Percentiles rank a stretch among this genome's conserved stretches.
These are phyloP conservation scores for Curvularia sp. DNA, from an alignment of 2,329 filamentous ascomycete species.

Conservation along the genomic window DNA sequence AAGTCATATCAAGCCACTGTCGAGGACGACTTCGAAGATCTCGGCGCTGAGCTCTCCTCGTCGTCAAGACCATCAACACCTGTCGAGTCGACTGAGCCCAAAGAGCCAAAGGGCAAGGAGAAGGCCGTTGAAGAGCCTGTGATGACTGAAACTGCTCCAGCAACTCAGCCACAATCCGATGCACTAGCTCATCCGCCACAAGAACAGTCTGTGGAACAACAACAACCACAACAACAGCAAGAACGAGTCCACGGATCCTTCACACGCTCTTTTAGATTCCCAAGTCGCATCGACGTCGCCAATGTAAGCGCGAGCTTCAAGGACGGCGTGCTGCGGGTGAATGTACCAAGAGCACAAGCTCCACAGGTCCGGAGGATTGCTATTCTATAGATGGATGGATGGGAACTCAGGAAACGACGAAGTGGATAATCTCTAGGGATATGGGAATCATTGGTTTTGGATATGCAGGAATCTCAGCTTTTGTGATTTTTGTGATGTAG, in stretches of 20 bases:
- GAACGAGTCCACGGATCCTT: slow-evolving; percentile 74
- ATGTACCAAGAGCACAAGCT: slow-evolving; percentile 67
- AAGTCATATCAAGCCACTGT: slow-evolving; percentile 49
- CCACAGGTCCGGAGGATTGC: slow-evolving; percentile 37
- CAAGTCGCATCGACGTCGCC: slow-evolving; percentile 68
- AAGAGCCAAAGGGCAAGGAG: slow-evolving; percentile 41
- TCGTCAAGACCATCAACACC: slow-evolving; percentile 31
- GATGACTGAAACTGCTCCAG: slow-evolving; percentile 24
- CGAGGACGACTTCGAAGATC: slow-evolving; percentile 49
- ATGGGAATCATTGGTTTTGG: not conserved
- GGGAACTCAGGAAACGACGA: not conserved
- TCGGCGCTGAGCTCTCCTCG: slow-evolving; percentile 41
- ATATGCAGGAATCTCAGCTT: not conserved
- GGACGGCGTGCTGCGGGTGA: slow-evolving; percentile 70
- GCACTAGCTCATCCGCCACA: slow-evolving; percentile 21
- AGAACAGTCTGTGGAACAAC: slow-evolving; percentile 20
- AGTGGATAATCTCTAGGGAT: not conserved
- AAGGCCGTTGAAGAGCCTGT: slow-evolving; percentile 30
- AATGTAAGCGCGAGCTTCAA: slow-evolving; percentile 67
- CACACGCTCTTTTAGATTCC: slow-evolving; percentile 72
- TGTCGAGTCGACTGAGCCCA: slow-evolving; percentile 19
- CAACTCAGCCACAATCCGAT: slow-evolving; percentile 31
- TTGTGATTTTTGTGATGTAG: not conserved
- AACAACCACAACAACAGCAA: slow-evolving; percentile 25
- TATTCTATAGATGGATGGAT: slow-evolving; percentile 32